Base-by-base conservation (phyloP, 192 early-diverging fungal species). In the Gaertneriomyces semiglobifer region DNA sequence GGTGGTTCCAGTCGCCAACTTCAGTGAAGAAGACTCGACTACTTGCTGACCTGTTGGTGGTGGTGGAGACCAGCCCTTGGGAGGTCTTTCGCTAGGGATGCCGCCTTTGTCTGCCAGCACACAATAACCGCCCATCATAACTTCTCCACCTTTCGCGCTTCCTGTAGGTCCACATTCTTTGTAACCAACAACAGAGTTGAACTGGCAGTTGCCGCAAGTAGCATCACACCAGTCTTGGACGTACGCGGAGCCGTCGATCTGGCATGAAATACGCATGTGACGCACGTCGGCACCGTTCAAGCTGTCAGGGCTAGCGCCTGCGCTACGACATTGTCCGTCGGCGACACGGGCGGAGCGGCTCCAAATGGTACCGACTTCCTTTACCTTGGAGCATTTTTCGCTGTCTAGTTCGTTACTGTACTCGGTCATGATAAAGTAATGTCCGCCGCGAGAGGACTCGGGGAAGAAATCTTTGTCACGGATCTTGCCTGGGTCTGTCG, bases 91-190 rank as follows among this genome's bases (percentile, higher is more conserved):
- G n/a, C 43, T 16, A 11, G 53, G 53, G 42, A 58, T 10, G n/a
- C 62, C 48, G 18, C 40, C 44, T 38, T 42, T 58, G 39, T 18
- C 25, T 4, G 65, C 39, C 6, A 46, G 14, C 7, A 44, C n/a
- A 40, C 66, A 68, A 58, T 68, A 68, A 3, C 66, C 66, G 38
- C 58, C 44, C 14, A 68, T 42, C 16, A 68, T 50, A 18, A n/a
- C 12, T 7, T 44, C 16, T 2, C 48, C 57, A 12, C 66, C 66
- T 6, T 14, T 7, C 42, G 16, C 20, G 6, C 43, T 58, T 5
- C 66, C 66, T 47, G 60, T 60, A 44, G 20, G 18, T 6, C 66
- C 66, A 25, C 66, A 68, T 16, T 42, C 47, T 12, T 44, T 50
- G 58, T 53, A 61, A 45, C 66, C 66, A 3, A 53, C 39, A 4